Evolutionary conservation across 1,284 basidiomycete species (phyloP).

Genomic region (Ustilago cynodontis): DNA sequence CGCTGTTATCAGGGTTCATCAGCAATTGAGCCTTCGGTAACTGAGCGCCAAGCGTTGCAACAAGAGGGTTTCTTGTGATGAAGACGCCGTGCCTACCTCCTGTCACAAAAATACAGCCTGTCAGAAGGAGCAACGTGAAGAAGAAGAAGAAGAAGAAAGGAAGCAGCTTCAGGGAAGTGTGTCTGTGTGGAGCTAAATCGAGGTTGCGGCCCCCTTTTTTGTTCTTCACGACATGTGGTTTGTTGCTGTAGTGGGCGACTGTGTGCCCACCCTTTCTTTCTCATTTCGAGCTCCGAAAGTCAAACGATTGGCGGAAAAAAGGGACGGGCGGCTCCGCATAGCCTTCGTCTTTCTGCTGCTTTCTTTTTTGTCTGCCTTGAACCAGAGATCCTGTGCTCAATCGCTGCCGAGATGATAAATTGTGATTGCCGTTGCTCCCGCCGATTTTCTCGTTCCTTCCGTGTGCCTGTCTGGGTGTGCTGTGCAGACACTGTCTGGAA

Average conservation of each 20-base stretch:
- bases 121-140: too few relatives aligned
- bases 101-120: neutral
- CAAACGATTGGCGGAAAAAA: neutral
- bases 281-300: neutral
- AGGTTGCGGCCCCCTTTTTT: slow-evolving; percentile 1
- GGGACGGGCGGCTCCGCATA: slow-evolving; percentile 3
- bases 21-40: neutral
- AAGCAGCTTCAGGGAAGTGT: too few relatives aligned
- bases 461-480: neutral
- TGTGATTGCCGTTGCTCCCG: slow-evolving; percentile 1
- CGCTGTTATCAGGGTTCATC: neutral
- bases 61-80: too few relatives aligned
- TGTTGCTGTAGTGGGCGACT: neutral
- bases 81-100: neutral
- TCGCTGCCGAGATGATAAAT: neutral
- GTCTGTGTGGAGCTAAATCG: neutral
- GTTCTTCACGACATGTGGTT: neutral
- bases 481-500: neutral
- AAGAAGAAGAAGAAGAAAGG: too few relatives aligned
- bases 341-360: neutral
- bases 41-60: neutral
- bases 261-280: neutral
- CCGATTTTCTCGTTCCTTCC: slow-evolving; percentile 6
- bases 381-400: neutral
- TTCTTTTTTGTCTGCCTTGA: slow-evolving; percentile 1